phyloP scores from a whole-genome alignment of 768 basidiomycete genomes.

The Mycena indigotica region DNA sequence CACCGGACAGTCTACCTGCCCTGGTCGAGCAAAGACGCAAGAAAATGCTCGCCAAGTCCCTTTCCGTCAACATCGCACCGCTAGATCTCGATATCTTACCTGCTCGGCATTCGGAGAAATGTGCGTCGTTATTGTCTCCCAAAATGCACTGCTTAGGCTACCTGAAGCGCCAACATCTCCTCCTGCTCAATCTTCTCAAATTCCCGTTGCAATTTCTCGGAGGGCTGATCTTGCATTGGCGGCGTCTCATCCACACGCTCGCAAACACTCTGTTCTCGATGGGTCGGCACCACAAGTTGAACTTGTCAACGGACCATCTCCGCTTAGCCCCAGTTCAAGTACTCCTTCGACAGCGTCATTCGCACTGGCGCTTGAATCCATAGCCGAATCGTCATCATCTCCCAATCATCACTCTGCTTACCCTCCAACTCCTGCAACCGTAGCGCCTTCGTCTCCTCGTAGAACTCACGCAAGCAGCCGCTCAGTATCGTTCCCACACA shows the following conservation, averaged over 20 bases:
- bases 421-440: conserved; percentile 33
- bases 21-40: conserved; percentile 58
- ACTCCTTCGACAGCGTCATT: conserved; percentile 49
- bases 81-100: conserved; percentile 42
- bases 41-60: conserved; percentile 57
- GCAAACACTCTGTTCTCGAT: conserved; percentile 70
- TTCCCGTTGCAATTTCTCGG: conserved; percentile 22
- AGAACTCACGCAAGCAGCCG: conserved; percentile 25
- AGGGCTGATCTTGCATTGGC: conserved; percentile 52
- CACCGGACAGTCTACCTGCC: conserved; percentile 43
- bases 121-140: conserved; percentile 17
- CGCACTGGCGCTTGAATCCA: conserved; percentile 51
- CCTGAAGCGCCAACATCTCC: conserved; percentile 16
- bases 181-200: background rate
- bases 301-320: conserved; percentile 26
- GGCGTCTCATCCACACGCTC: conserved; percentile 73
- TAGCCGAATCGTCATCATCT: conserved; percentile 37
- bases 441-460: conserved; percentile 33
- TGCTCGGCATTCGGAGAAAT: conserved; percentile 30
- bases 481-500: conserved; percentile 28
- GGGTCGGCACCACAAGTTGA: conserved; percentile 40
- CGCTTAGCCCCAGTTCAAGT: conserved; percentile 27
- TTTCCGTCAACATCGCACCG: conserved; percentile 65
- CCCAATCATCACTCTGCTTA: conserved; percentile 30
- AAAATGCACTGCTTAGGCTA: conserved; percentile 16